A percentile compares a stretch with the other conserved stretches of the same genome.
phyloP scores from a whole-genome alignment of 495 filamentous ascomycete genomes.

The Aspergillus haitiensis region DNA sequence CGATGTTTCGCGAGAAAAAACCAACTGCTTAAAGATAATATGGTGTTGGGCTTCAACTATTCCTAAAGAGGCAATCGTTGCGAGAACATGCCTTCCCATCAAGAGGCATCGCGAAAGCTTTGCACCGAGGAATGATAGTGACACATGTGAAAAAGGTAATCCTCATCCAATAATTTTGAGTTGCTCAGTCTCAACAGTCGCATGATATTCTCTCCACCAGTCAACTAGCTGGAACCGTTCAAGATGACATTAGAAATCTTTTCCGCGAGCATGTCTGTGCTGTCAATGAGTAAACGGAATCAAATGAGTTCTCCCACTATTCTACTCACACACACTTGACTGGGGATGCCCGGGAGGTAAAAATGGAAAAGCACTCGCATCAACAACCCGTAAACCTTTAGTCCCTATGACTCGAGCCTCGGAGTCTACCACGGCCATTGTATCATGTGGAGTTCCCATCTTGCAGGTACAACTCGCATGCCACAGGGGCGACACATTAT shows the following conservation, averaged over 20 bases:
- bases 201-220: neutral
- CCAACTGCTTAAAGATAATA: neutral
- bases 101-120: neutral
- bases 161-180: neutral
- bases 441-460: constrained; percentile 53
- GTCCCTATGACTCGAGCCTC: constrained; percentile 54
- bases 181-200: neutral
- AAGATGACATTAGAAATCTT: constrained; percentile 53
- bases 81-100: neutral
- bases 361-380: constrained; percentile 56
- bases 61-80: neutral
- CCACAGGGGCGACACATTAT: constrained; percentile 43
- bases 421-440: constrained; percentile 57
- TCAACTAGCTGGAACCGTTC: neutral
- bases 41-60: neutral
- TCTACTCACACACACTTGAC: constrained; percentile 43
- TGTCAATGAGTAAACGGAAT: neutral
- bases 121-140: neutral
- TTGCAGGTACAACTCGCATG: constrained; percentile 55
- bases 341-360: constrained; percentile 54
- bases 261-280: constrained; percentile 51
- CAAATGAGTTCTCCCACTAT: neutral
- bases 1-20: no score
- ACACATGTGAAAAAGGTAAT: neutral
- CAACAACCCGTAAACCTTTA: constrained; percentile 54